Evolutionary conservation across 768 basidiomycete genomes (phyloP), one percentile per base, ranked within the genome.

Genomic region (Daedaleopsis nitida): DNA sequence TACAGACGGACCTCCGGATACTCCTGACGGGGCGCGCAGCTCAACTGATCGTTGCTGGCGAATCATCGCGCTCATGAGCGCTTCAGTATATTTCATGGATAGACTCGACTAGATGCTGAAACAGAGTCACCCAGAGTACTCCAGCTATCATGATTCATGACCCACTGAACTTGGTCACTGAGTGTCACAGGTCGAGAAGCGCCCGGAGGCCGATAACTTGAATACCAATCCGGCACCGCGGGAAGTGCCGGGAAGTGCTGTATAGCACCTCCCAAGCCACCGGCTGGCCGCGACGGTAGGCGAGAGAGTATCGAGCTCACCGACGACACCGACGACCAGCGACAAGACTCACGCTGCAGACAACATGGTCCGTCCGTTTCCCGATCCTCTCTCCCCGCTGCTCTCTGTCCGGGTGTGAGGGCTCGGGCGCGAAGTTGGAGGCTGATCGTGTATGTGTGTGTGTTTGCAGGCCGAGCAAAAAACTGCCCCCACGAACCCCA

Each of bases 401-500:
- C 52, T 32, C 7, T 3, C 27, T 7, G 27, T 32, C 7, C 34
- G 47, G 39, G 38, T n/a, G n/a, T n/a, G n/a, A n/a, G 17, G n/a
- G 43, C 16, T 47, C 39, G 34, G n/a, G n/a, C n/a, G n/a, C n/a
- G n/a, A n/a, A n/a, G n/a, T n/a, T n/a, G n/a, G n/a, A 47, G 44
- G 55, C 59, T 60, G 50, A 64, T 47, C 53, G 7, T 34, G 13
- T 58, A 47, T 57, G 45, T 43, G 51, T 60, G 59, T n/a, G 52
- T 57, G 52, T 55, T 16, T 62, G 39, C 10, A 94, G 93, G 89
- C 93, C 78, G 93, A 94, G 73, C 84, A 88, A 81, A 92, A 93
- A 79, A 88, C 90, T 66, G 79, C 89, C 70, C 92, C 93, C 72
- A 85, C 86, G 70, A 96, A 97, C 86, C 87, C 89, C 75, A 94